phyloP scores from a whole-genome alignment of 2,329 filamentous ascomycete species.

The Phaeosphaeria sp. region DNA sequence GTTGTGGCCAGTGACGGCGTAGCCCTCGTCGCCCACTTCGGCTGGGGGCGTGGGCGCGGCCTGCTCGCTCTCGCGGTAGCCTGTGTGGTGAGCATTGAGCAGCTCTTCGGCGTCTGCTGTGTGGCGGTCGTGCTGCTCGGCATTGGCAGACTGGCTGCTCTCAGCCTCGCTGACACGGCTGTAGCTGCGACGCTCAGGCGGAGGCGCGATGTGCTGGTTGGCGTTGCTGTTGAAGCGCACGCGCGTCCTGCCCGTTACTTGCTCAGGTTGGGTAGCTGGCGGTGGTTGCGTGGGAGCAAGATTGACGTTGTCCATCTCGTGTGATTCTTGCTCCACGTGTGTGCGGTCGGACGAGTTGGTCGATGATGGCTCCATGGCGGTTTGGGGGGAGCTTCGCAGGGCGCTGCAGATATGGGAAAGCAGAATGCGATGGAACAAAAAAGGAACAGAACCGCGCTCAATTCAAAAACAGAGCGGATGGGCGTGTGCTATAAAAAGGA shows the following conservation, averaged over 20 bases:
- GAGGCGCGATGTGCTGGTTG: slow-evolving; percentile 23
- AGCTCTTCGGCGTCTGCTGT: slow-evolving; percentile 31
- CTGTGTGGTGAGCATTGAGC: slow-evolving; percentile 24
- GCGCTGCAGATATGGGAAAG: background rate
- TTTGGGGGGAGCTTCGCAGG: background rate
- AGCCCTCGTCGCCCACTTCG: slow-evolving; percentile 23
- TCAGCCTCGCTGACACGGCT: slow-evolving; percentile 22
- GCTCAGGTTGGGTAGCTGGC: slow-evolving; percentile 17
- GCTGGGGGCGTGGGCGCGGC: slow-evolving; percentile 2
- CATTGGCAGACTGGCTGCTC: slow-evolving; percentile 8
- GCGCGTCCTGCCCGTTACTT: slow-evolving; percentile 18
- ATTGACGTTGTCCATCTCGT: slow-evolving; percentile 11
- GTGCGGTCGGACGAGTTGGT: slow-evolving; percentile 19
- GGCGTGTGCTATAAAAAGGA: background rate
- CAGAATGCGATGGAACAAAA: background rate
- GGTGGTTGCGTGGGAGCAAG: slow-evolving; percentile 7
- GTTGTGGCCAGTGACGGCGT: slow-evolving; percentile 34
- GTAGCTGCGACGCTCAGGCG: slow-evolving; percentile 14
- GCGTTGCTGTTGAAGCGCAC: slow-evolving; percentile 40
- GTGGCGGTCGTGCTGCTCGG: slow-evolving; percentile 23
- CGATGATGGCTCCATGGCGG: slow-evolving; percentile 24
- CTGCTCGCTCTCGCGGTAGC: background rate
- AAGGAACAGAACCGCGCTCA: background rate
- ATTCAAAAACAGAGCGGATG: background rate
- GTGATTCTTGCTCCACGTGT: slow-evolving; percentile 8